A percentile compares a stretch with the other conserved stretches of the same genome.
phyloP scores from a whole-genome alignment of 148 eudicot species.

The Fagopyrum tataricum region DNA sequence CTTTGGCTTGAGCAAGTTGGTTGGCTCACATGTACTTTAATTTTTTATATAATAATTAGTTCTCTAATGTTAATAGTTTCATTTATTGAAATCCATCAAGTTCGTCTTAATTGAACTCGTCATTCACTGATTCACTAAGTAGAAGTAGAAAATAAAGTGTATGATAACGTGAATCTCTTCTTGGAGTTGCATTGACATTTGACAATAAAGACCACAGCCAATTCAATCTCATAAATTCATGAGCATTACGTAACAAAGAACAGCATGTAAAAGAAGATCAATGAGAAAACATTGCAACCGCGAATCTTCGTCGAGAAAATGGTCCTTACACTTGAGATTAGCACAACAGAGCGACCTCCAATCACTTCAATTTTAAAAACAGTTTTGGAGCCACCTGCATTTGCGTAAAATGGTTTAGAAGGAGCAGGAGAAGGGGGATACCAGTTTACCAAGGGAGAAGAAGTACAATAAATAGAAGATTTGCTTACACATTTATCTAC shows the following conservation, averaged over 20 bases:
- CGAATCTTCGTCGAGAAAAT: neutral
- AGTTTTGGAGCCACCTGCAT: conserved; percentile 35
- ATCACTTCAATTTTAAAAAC: conserved; percentile 28
- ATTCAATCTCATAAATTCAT: neutral
- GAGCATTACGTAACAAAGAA: neutral
- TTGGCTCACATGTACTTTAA: too few relatives aligned
- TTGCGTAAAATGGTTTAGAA: neutral
- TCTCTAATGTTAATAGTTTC: too few relatives aligned
- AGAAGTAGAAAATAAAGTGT: neutral
- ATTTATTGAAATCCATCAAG: too few relatives aligned
- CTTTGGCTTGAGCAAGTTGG: too few relatives aligned
- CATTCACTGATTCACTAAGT: neutral
- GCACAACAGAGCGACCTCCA: neutral
- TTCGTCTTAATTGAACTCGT: too few relatives aligned
- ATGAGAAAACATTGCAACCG: neutral
- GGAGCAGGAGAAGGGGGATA: neutral
- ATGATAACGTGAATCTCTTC: neutral
- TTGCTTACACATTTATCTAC: conserved; percentile 24
- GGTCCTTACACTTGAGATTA: neutral
- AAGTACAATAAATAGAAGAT: neutral
- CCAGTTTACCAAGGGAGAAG: neutral
- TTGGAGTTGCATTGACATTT: neutral
- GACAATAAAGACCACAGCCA: neutral
- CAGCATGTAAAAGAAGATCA: neutral
- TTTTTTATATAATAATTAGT: too few relatives aligned